Percentiles rank a stretch among this genome's conserved stretches.
These are phyloP conservation scores for Kluyveromyces siamensis DNA, from an alignment of 805 yeast genomes.

Conservation along the genomic window DNA sequence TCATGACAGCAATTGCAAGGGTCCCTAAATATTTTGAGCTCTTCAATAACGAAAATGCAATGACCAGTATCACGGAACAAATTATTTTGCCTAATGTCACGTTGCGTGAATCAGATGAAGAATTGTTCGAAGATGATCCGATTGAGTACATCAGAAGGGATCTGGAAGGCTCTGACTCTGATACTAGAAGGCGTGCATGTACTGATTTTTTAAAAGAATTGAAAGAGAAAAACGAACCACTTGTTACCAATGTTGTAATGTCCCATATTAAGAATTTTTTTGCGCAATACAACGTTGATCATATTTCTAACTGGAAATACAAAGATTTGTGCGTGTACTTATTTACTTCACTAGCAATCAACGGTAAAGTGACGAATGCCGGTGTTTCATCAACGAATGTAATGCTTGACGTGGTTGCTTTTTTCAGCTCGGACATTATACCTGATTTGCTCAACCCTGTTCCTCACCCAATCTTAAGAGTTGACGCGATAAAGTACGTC, in stretches of 20 bases:
- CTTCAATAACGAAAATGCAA: conserved; percentile 50
- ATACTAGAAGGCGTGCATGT: conserved; percentile 87
- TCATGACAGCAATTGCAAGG: conserved; percentile 73
- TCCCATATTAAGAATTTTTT: conserved; percentile 62
- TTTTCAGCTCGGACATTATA: conserved; percentile 74
- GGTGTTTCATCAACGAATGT: conserved; percentile 86
- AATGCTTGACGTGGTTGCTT: conserved; percentile 75
- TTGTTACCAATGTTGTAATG: conserved; percentile 69
- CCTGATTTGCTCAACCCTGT: conserved; percentile 58
- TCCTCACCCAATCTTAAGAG: conserved; percentile 70
- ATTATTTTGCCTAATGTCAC: conserved; percentile 84
- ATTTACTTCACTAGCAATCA: conserved; percentile 83
- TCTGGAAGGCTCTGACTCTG: conserved; percentile 90
- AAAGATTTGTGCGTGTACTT: conserved; percentile 83
- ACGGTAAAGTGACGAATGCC: conserved; percentile 75
- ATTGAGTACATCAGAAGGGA: conserved; percentile 87
- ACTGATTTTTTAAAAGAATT: conserved; percentile 85
- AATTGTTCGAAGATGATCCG: conserved; percentile 94
- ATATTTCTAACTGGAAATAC: conserved; percentile 59
- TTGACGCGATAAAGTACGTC: conserved; percentile 89
- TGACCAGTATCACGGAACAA: conserved; percentile 71
- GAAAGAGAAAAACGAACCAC: conserved; percentile 64
- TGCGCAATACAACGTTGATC: conserved; percentile 36
- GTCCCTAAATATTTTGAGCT: conserved; percentile 58
- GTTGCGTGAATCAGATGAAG: conserved; percentile 82